Base-by-base conservation (phyloP, 83 land plant genomes). In the Thuja plicata region DNA sequence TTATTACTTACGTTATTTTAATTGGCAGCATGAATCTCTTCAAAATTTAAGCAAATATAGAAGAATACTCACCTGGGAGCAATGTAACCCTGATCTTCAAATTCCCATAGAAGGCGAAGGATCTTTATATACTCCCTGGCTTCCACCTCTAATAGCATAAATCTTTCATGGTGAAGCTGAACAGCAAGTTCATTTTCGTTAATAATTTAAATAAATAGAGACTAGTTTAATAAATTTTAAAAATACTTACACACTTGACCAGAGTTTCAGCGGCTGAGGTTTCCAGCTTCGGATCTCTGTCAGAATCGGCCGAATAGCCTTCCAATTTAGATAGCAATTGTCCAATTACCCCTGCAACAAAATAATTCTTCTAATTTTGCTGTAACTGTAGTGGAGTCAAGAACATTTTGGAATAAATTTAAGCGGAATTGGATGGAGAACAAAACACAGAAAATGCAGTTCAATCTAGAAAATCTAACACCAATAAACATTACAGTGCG, bases 71-170 rank as follows among this genome's bases (percentile, higher is more conserved):
- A 82, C 85, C 85, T 82, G n/a, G 52, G n/a, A 41, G 62, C 37
- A 85, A 85, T 48, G 62, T 85, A 85, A 9, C 86, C 86, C 62
- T 85, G 86, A 52, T 85, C 86, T 85, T 85, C 86, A 57, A 30
- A 85, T 17, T 85, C 86, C 86, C 86, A 85, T 2, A 85, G 34
- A 85, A 85, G 55, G 50, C 86, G 60, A 48, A 85, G 30, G 17
- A 85, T 32, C 46, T 85, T 85, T 32, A 85, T 48, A 24, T 85
- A 85, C 55, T 85, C 86, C 54, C 86, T 85, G 32, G 62, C 62
- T 50, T 85, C 70, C 24, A 37, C 38, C 24, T 57, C 70, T 45
- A n/a, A 55, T 30, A 85, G 57, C 62, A 57, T 37, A 3, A 85
- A 5, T 85, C 87, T 85, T 32, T 85, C 87, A 55, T 57, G 70